A percentile compares a stretch with the other conserved stretches of the same genome.
Conservation (phyloP, 2,329 filamentous ascomycete species). For the Fusarium mundagurra region DNA sequence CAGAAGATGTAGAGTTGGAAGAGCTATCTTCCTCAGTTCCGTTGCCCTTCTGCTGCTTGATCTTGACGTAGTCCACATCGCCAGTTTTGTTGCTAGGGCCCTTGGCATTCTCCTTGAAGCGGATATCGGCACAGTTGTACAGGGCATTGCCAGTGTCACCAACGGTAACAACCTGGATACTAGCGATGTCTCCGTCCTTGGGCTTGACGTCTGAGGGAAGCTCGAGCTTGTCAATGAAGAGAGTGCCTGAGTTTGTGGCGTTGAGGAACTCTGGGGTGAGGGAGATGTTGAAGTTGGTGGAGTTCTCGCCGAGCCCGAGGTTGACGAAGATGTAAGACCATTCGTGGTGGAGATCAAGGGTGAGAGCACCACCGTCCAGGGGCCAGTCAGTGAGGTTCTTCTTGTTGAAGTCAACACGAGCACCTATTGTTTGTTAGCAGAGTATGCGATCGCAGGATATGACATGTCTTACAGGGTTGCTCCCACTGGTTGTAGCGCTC, state of each 20-base stretch:
- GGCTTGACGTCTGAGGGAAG: conserved; percentile 61
- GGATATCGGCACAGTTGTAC: conserved; percentile 82
- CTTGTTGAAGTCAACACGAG: conserved; percentile 55
- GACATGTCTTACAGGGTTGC: conserved; percentile 59
- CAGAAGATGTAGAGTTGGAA: conserved; percentile 25
- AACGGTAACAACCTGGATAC: conserved; percentile 75
- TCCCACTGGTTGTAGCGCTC: conserved; percentile 58
- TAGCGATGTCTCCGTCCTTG: conserved; percentile 69
- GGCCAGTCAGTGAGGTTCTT: conserved; percentile 65
- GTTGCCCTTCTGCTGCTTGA: conserved; percentile 45
- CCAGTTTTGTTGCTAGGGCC: conserved; percentile 51
- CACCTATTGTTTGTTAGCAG: conserved; percentile 50
- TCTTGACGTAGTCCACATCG: conserved; percentile 55
- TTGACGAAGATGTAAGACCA: conserved; percentile 66
- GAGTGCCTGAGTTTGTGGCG: conserved; percentile 68
- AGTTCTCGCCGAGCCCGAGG: conserved; percentile 59
- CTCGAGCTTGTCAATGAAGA: conserved; percentile 71
- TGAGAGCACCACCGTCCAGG: conserved; percentile 58
- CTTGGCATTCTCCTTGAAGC: conserved; percentile 65
- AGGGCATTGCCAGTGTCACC: conserved; percentile 68
- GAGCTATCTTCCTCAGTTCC: conserved; percentile 32
- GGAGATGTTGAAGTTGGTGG: conserved; percentile 74
- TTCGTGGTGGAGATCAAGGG: conserved; percentile 60
- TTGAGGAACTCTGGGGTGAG: conserved; percentile 68
- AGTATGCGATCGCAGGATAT: background rate